Percentiles rank a stretch among this genome's conserved stretches.
These are phyloP conservation scores for Anacardium occidentale DNA, from an alignment of 345 rosid species.

Conservation along the genomic window DNA sequence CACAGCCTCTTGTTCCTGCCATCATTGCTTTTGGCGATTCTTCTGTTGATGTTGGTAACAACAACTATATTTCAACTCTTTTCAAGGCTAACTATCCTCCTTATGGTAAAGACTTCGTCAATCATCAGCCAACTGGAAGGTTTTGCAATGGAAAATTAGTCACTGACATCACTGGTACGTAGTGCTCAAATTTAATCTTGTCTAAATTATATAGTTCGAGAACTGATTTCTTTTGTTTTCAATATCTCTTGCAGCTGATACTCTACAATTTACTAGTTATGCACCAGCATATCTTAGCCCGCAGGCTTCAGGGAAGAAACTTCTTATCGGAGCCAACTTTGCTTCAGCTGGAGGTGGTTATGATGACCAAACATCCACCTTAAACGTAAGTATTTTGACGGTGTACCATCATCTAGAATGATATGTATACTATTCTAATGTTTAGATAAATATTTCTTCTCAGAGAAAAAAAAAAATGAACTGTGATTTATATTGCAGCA, in stretches of 20 bases:
- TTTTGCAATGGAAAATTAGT: slow-evolving; percentile 93
- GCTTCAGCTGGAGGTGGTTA: slow-evolving; percentile 96
- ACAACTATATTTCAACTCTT: slow-evolving; percentile 73
- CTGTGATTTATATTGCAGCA: slow-evolving; percentile 44
- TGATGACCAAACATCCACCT: slow-evolving; percentile 65
- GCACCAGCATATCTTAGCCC: slow-evolving; percentile 90
- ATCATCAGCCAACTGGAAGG: slow-evolving; percentile 76
- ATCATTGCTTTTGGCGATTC: slow-evolving; percentile 84
- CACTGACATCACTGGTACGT: slow-evolving; percentile 77
- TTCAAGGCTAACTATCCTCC: slow-evolving; percentile 90
- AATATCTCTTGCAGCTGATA: slow-evolving; percentile 56
- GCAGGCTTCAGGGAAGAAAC: slow-evolving; percentile 81
- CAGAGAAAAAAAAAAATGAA: neutral
- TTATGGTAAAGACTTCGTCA: slow-evolving; percentile 77
- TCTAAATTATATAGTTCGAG: neutral
- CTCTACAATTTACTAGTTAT: slow-evolving; percentile 70
- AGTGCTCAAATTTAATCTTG: neutral
- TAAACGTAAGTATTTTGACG: slow-evolving; percentile 39
- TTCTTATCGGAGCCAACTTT: slow-evolving; percentile 89
- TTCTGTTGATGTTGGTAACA: slow-evolving; percentile 90
- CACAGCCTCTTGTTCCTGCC: slow-evolving; percentile 70
- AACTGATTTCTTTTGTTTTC: too few relatives aligned
- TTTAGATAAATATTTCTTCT: neutral
- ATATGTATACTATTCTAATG: neutral
- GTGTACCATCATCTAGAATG: too few relatives aligned